A percentile compares a stretch with the other conserved stretches of the same genome.
These are phyloP conservation scores for Umbelopsis sp. DNA, from an alignment of 192 early-diverging fungal genomes.

Conservation along the genomic window DNA sequence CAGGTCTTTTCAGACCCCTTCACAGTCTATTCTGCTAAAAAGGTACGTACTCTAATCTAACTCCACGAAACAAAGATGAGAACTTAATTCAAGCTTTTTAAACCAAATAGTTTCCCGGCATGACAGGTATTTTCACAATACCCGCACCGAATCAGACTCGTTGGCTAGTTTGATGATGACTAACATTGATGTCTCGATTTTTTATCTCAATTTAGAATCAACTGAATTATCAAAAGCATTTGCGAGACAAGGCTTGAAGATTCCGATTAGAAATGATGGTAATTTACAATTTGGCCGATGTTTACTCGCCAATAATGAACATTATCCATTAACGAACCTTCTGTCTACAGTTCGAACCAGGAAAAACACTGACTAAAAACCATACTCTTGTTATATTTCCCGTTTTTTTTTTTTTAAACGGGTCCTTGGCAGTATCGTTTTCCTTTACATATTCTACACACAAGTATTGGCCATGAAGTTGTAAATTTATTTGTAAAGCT, in stretches of 20 bases:
- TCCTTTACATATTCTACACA: too few relatives aligned
- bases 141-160: too few relatives aligned
- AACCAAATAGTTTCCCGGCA: slow-evolving; percentile 63
- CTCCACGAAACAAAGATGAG: not conserved
- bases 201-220: slow-evolving; percentile 59
- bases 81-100: too few relatives aligned
- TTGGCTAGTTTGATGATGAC: too few relatives aligned
- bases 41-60: slow-evolving; percentile 33
- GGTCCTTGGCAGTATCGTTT: too few relatives aligned
- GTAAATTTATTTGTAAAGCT: too few relatives aligned
- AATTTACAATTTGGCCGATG: not conserved
- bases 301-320: not conserved
- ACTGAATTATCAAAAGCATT: slow-evolving; percentile 74
- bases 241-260: slow-evolving; percentile 81
- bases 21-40: slow-evolving; percentile 81
- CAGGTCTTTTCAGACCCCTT: slow-evolving; percentile 67
- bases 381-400: too few relatives aligned
- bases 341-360: too few relatives aligned
- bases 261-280: slow-evolving; percentile 76
- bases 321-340: not conserved
- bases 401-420: too few relatives aligned
- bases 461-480: too few relatives aligned
- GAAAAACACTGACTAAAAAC: too few relatives aligned
- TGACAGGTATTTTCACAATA: slow-evolving; percentile 65
- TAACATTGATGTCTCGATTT: too few relatives aligned